Evolutionary conservation across 2,329 filamentous ascomycete genomes (phyloP), one percentile per base, ranked within the genome.

Genomic region (Stylonectria norvegica): DNA sequence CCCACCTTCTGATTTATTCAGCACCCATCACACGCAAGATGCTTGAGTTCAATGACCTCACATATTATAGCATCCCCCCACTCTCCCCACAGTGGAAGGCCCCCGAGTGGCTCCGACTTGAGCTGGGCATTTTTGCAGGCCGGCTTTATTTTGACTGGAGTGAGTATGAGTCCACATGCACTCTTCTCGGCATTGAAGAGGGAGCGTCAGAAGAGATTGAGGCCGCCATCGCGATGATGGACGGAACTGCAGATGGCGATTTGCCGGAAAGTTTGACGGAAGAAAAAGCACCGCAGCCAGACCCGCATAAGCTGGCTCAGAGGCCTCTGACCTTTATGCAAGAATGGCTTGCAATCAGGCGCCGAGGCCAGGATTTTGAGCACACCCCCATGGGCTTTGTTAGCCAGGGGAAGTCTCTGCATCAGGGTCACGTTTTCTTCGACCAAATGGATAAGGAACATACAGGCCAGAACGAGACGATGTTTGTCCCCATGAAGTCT

Each of bases 121-220:
- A 86, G 49, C 53, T 86, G 0, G 81, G 81, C 0, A 66, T 85
- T 4, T 67, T 83, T 33, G 66, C 77, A 0, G 82, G 81, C 0
- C 67, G 80, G 0, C 64, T 86, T 0, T 85, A 85, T 49, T 72
- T 83, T 40, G 65, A 72, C 0, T 77, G 63, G 52, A 44, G 60
- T 0, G 77, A 83, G 35, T 69, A 71, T 25, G 22, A 25, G 22
- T 80, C 0, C 2, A 50, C 75, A 12, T 60, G 55, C 9, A 25
- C 41, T 1, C 54, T 67, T 12, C 50, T 72, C 3, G 63, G 61
- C 0, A 58, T 64, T 2, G 22, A 42, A 17, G 45, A 47, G 6
- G 38, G 30, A 2, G 19, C 32, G 5, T 5, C 25, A 4, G 22
- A 31, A 2, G 32, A 41, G n/a, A n/a, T n/a, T 2, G 32, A 42